Evolutionary conservation across 2,329 filamentous ascomycete genomes (phyloP), one percentile per base, ranked within the genome.

Genomic region (Emergomyces africanus): DNA sequence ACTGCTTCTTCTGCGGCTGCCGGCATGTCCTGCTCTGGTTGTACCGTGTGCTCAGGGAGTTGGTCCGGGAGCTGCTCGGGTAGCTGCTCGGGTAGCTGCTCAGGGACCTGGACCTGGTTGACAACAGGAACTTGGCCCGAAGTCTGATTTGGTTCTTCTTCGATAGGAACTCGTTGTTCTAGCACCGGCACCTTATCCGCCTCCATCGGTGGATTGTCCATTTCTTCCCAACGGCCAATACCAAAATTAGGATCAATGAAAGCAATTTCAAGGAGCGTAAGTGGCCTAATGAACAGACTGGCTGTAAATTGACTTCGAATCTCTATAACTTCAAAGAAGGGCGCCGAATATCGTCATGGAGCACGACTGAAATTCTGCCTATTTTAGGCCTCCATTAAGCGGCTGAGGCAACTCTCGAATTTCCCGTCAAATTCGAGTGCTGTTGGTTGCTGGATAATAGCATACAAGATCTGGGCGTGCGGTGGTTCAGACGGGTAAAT

Each of bases 1-100:
- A 61, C 59, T 54, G 64, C 63, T 62, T 77, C 72, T 57, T 77
- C 76, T 59, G 73, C 69, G 48, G 70, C 66, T 41, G 70, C 69
- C 50, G 67, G 65, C 60, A 61, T 63, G 58, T 68, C 67, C 30
- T 66, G 60, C 42, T 68, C 68, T 37, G 68, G 64, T 44, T 67
- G 63, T 25, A 59, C 61, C 46, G 64, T 61, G 20, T 66, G 62
- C 23, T 70, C 68, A 33, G 46, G 42, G 10, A 41, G 33, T 37
- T 50, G 59, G 18, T 57, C 49, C 35, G 23, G 35, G 18, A 48
- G 20, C 18, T 46, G 35, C 33, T 68, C 68, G 28, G 51, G 33
- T 10, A 41, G 33, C 23, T 39, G 59, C n/a, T 57, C 49, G 23
- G 35, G 18, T 5, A 37, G n/a, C 4, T 56, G 23, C 20, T 37